Evolutionary conservation across 768 basidiomycete genomes (phyloP).

Genomic region (Lactarius pseudohatsudake): DNA sequence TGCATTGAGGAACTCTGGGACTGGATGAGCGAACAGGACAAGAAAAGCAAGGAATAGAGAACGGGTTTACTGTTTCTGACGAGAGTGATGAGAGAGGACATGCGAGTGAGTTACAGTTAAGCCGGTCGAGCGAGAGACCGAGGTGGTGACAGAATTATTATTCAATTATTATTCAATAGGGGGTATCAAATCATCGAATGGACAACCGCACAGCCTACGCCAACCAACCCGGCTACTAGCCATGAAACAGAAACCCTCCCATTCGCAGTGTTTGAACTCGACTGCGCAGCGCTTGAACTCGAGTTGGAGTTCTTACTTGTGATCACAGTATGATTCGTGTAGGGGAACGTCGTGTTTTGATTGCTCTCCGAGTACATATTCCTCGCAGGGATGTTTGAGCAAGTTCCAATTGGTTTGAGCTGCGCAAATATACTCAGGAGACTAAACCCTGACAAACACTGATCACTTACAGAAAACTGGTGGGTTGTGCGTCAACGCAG

Average conservation of each 20-base stretch:
- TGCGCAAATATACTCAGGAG: conserved; percentile 30
- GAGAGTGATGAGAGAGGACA: conserved; percentile 44
- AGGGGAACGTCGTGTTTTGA: conserved; percentile 66
- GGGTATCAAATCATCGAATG: neutral
- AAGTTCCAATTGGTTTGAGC: conserved; percentile 77
- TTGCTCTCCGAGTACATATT: conserved; percentile 87
- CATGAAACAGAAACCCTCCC: neutral
- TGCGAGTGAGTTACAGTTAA: conserved; percentile 4
- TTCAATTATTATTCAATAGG: neutral
- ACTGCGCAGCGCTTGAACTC: neutral
- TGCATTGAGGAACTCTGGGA: conserved; percentile 79
- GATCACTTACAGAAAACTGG: conserved; percentile 56
- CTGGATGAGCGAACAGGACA: conserved; percentile 9
- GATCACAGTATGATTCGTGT: conserved; percentile 37
- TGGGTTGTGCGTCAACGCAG: conserved; percentile 66
- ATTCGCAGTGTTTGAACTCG: neutral
- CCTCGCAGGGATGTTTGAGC: conserved; percentile 58
- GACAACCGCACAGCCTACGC: neutral
- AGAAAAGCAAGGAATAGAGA: neutral
- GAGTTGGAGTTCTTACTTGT: conserved; percentile 8
- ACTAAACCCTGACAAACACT: neutral
- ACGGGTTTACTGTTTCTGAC: conserved; percentile 42
- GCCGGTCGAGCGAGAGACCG: no score
- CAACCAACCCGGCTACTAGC: conserved; percentile 5
- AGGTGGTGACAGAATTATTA: neutral